Evolutionary conservation across 2,329 filamentous ascomycete species (phyloP), one percentile per base, ranked within the genome.

Genomic region (Metarhizium rileyi): DNA sequence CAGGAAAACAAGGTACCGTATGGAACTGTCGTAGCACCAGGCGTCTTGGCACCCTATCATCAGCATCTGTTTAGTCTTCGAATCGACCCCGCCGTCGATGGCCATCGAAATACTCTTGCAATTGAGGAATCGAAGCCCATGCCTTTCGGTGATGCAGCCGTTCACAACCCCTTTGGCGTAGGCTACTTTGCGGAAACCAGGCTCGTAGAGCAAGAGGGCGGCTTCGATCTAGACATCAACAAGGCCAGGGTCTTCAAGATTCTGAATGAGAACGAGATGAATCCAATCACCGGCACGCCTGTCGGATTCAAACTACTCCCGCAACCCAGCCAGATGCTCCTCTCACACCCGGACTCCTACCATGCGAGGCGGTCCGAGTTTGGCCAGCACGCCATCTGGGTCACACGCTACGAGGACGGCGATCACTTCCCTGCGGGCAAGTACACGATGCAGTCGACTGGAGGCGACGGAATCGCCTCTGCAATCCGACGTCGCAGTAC

Each of bases 31-130:
- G 83, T 87, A 2, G 71, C 73, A 0, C 76, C 79, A 0, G 83
- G 83, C 0, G 78, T 82, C 0, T 65, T 86, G 2, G 84, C 83
- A 0, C 80, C 80, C 51, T 81, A 85, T 61, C 83, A 87, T 55
- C 84, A 87, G 61, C 83, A 87, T 63, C 71, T 87, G 38, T 86
- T 87, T 60, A 75, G 70, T 23, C 64, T 81, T 42, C 74, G 83
- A 1, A 77, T 87, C 42, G 83, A 87, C 56, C 81, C 83, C 0
- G 76, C 77, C 5, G 72, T 85, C 36, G 81, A 84, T 52, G 60
- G 53, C 27, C 67, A 56, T 50, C 60, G 63, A 1, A 84, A 84
- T 74, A 56, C 59, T 0, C 63, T 83, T 3, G 7, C 6, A 20
- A 22, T 40, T 6, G 36, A 20, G n/a, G 36, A 40, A 9, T 20